A percentile compares a stretch with the other conserved stretches of the same genome.
Evolutionary conservation across 495 filamentous ascomycete genomes (phyloP).

Genomic region (Hypoxylon perforatum): DNA sequence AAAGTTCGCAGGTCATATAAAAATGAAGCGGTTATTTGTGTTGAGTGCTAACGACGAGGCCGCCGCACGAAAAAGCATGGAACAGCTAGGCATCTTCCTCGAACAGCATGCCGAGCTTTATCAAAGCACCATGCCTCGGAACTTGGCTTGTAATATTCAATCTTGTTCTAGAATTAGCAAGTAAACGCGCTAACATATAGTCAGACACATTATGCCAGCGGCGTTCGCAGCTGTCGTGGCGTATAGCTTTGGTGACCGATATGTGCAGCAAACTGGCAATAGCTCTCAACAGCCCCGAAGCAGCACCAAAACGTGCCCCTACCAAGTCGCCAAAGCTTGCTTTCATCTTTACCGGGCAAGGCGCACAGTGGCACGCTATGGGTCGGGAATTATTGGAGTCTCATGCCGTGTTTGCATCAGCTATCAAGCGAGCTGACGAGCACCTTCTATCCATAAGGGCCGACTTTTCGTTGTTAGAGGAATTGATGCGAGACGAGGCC

Average conservation of each 20-base stretch:
- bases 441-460: slow-evolving; percentile 47
- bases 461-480: slow-evolving; percentile 50
- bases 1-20: slow-evolving; percentile 37
- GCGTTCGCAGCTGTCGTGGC: slow-evolving; percentile 53
- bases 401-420: slow-evolving; percentile 50
- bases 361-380: slow-evolving; percentile 66
- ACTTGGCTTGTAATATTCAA: slow-evolving; percentile 46
- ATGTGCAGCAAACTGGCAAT: slow-evolving; percentile 51
- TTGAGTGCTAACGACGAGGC: slow-evolving; percentile 41
- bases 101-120: slow-evolving; percentile 61
- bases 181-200: neutral
- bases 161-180: neutral
- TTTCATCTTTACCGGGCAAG: slow-evolving; percentile 59
- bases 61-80: slow-evolving; percentile 42
- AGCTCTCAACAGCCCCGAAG: slow-evolving; percentile 48
- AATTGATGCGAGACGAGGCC: slow-evolving; percentile 50
- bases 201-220: slow-evolving; percentile 54
- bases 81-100: slow-evolving; percentile 50
- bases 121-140: slow-evolving; percentile 52
- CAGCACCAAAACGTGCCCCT: slow-evolving; percentile 41
- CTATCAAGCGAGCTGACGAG: slow-evolving; percentile 47
- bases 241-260: slow-evolving; percentile 49
- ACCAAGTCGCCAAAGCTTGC: slow-evolving; percentile 49
- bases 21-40: slow-evolving; percentile 38
- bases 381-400: slow-evolving; percentile 59